Percentiles rank a stretch among this genome's conserved stretches.
Conservation (phyloP, 1,284 basidiomycete species). For the Coniferiporia weirii region DNA sequence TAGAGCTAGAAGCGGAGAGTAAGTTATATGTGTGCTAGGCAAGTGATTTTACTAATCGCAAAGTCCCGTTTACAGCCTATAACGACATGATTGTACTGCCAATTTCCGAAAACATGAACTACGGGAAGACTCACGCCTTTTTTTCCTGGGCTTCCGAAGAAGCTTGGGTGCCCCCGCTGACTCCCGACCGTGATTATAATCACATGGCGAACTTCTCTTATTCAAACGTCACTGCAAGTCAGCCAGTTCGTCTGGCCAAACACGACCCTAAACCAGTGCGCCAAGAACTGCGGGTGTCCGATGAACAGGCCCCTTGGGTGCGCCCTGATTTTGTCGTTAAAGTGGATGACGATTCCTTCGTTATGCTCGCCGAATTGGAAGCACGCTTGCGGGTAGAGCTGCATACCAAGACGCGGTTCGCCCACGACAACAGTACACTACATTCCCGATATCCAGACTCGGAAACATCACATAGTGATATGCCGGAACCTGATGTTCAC, state of each 20-base stretch:
- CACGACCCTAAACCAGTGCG: slow-evolving; percentile 61
- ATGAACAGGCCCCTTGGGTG: slow-evolving; percentile 54
- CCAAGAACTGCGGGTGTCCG: slow-evolving; percentile 39
- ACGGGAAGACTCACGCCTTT: slow-evolving; percentile 81
- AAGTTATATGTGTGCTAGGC: slow-evolving; percentile 30
- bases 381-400: slow-evolving; percentile 75
- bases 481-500: slow-evolving; percentile 9
- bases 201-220: slow-evolving; percentile 50
- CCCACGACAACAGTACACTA: slow-evolving; percentile 4
- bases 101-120: slow-evolving; percentile 87
- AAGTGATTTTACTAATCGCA: slow-evolving; percentile 5
- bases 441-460: slow-evolving; percentile 9
- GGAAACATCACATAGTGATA: slow-evolving; percentile 14
- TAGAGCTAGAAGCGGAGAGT: slow-evolving; percentile 92
- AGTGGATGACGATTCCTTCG: slow-evolving; percentile 91
- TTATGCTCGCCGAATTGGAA: slow-evolving; percentile 92
- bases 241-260: slow-evolving; percentile 49
- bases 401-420: slow-evolving; percentile 28
- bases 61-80: slow-evolving; percentile 50
- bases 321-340: slow-evolving; percentile 87
- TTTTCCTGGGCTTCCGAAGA: slow-evolving; percentile 88
- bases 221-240: slow-evolving; percentile 45
- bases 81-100: slow-evolving; percentile 88
- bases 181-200: slow-evolving; percentile 38
- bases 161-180: slow-evolving; percentile 85